phyloP scores from a whole-genome alignment of 1,284 basidiomycete genomes.

The Sanguinoderma infundibulare region DNA sequence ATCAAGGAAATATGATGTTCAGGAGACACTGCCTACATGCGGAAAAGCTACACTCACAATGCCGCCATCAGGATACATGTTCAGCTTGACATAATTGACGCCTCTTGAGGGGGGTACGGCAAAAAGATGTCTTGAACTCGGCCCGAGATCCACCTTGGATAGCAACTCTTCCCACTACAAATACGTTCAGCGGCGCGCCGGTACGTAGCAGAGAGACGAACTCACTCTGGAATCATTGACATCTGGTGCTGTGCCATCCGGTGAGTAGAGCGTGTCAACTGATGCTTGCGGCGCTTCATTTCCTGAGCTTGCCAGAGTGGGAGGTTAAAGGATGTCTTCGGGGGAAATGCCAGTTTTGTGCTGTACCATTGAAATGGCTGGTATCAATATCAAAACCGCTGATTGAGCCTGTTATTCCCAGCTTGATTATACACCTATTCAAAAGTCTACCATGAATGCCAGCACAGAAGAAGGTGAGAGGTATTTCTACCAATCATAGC shows the following conservation, averaged over 20 bases:
- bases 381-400: slow-evolving; percentile 96
- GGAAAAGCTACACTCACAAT: slow-evolving; percentile 61
- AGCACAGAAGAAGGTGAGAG: not conserved
- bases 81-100: slow-evolving; percentile 87
- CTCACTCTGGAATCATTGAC: slow-evolving; percentile 59
- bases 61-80: slow-evolving; percentile 97
- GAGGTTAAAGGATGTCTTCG: not conserved
- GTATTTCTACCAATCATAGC: slow-evolving; percentile 82
- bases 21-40: slow-evolving; percentile 7
- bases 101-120: slow-evolving; percentile 58
- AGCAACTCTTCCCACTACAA: slow-evolving; percentile 83
- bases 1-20: slow-evolving; percentile 6
- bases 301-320: slow-evolving; percentile 44
- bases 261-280: slow-evolving; percentile 65
- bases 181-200: not conserved
- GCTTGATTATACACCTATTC: slow-evolving; percentile 84
- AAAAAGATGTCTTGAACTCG: slow-evolving; percentile 88
- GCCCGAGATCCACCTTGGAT: slow-evolving; percentile 77
- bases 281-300: slow-evolving; percentile 91
- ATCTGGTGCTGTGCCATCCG: slow-evolving; percentile 46
- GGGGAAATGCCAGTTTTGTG: not conserved
- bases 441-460: not conserved
- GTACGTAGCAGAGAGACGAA: slow-evolving; percentile 5
- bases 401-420: slow-evolving; percentile 82
- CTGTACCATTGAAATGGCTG: slow-evolving; percentile 84